These are phyloP conservation scores for Phytophthora chlamydospora DNA, from an alignment of 352 stramenopile genomes.

Conservation along the genomic window DNA sequence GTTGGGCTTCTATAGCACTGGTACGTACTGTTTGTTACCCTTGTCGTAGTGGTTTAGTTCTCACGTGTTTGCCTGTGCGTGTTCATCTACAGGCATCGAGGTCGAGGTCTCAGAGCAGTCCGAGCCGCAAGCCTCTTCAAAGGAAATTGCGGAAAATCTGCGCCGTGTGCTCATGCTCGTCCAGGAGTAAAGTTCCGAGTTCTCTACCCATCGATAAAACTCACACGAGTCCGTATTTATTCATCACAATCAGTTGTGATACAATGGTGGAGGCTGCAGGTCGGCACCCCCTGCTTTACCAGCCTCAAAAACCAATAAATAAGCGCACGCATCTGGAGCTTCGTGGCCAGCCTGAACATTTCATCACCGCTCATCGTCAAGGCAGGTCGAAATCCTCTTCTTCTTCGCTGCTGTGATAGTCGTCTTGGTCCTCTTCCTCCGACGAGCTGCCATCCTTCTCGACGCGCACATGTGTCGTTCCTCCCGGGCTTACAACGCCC, in stretches of 20 bases:
- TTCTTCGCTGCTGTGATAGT: conserved; percentile 41
- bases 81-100: conserved; percentile 1
- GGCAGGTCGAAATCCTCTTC: conserved; percentile 35
- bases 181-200: conserved; percentile 17
- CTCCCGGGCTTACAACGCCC: conserved; percentile 61
- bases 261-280: conserved; percentile 3
- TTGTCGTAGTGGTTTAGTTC: background rate
- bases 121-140: background rate
- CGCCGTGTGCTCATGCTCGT: conserved; percentile 37
- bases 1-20: conserved; percentile 18
- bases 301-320: conserved; percentile 32
- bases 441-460: conserved; percentile 60
- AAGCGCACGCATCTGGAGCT: conserved; percentile 9
- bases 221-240: conserved; percentile 32
- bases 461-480: conserved; percentile 65
- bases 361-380: conserved; percentile 7
- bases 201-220: background rate
- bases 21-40: conserved; percentile 7
- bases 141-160: conserved; percentile 31
- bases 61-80: background rate
- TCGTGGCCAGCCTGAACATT: background rate
- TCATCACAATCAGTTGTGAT: conserved; percentile 18
- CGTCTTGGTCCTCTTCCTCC: conserved; percentile 45
- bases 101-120: background rate
- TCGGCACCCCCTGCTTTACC: background rate